These are phyloP conservation scores for Cercis canadensis DNA, from an alignment of 306 rosid genomes.

Conservation along the genomic window DNA sequence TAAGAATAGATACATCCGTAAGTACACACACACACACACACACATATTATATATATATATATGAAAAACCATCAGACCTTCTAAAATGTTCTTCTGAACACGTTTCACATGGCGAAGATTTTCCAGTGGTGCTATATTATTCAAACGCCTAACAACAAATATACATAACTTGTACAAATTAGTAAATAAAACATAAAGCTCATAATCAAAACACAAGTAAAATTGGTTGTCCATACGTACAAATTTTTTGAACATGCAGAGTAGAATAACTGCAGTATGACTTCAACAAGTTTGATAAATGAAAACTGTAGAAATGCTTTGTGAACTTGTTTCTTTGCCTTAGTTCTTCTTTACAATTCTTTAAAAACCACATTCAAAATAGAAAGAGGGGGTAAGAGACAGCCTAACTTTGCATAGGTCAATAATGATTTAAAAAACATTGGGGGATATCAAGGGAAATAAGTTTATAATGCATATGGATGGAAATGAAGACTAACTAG, in stretches of 20 bases:
- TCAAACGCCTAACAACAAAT: constrained; percentile 60
- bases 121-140: constrained; percentile 72
- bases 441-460: too few relatives aligned
- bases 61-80: constrained; percentile 43
- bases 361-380: background rate
- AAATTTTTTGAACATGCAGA: background rate
- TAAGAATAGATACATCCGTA: background rate
- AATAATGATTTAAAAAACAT: background rate
- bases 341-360: background rate
- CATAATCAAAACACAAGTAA: background rate
- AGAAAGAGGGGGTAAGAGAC: too few relatives aligned
- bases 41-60: too few relatives aligned
- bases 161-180: constrained; percentile 3
- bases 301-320: background rate
- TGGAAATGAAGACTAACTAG: background rate
- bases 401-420: background rate
- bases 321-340: background rate
- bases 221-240: background rate
- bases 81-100: constrained; percentile 63
- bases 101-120: constrained; percentile 79
- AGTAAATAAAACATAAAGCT: background rate
- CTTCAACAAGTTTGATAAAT: background rate
- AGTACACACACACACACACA: background rate
- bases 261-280: background rate
- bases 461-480: background rate